Evolutionary conservation across 208 protist genomes (phyloP), one percentile per base, ranked within the genome.

Genomic region (Acanthamoeba culbertsoni): DNA sequence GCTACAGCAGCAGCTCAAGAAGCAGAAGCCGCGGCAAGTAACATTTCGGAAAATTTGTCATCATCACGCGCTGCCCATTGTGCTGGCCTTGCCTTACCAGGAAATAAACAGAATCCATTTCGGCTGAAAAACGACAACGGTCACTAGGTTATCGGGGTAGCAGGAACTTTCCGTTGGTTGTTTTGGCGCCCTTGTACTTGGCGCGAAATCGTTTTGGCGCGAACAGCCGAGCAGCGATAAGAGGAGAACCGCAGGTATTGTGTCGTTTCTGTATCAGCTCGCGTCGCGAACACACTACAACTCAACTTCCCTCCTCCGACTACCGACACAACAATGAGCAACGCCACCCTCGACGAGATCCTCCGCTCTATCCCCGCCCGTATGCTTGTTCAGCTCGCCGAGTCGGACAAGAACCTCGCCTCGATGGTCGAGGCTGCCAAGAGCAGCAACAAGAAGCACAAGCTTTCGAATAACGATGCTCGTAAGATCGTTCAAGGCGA

Each of bases 301-400:
- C 28, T 18, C 71, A 42, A 20, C 35, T 6, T 23, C 35, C 23
- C 35, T 43, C 8, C 14, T 14, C 14, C 71, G n/a, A 31, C 43
- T 45, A 84, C 26, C 2, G 43, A 84, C 73, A 84, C 20, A 84
- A 84, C n/a, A n/a, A 84, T 84, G 73, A 57, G n/a, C 23, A 79
- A 79, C 71, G 16, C 37, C 71, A 79, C 71, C 16, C 43, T 84
- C 73, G 73, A 55, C 2, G 43, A 51, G 2, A 10, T 84, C 23
- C 73, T 84, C 73, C 73, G 73, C 31, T n/a, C 33, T 18, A 84
- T 84, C 43, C 73, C 73, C 73, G 28, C 40, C 43, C 43, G 40
- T 45, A 57, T 45, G 42, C 73, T 84, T 53, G 84, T 91, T 31
- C 40, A 45, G 84, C 84, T 91, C 33, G 84, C 84, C n/a, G 57